Conservation (phyloP, 2,329 filamentous ascomycete species). For the Phyllosticta citrichinensis region DNA sequence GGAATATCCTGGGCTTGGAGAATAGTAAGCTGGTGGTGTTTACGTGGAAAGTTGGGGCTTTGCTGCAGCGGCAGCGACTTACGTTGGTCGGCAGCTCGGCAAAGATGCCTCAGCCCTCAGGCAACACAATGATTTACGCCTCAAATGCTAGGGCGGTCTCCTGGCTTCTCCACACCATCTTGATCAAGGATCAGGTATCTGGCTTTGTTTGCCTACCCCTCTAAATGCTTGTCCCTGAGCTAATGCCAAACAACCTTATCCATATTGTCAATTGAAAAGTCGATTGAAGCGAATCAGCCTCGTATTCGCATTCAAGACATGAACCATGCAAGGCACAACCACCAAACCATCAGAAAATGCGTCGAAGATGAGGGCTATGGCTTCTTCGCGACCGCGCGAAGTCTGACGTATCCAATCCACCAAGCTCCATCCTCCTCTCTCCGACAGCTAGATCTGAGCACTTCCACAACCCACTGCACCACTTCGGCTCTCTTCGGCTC, state of each 20-base stretch:
- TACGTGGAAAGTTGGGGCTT: neutral
- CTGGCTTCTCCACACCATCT: neutral
- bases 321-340: neutral
- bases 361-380: neutral
- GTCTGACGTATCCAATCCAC: slow-evolving; percentile 39
- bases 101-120: neutral
- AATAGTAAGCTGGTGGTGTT: neutral
- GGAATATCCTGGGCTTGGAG: neutral
- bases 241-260: neutral
- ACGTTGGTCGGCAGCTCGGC: neutral
- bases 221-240: neutral
- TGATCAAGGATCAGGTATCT: neutral
- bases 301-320: neutral
- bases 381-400: slow-evolving; percentile 24
- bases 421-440: slow-evolving; percentile 41
- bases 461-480: slow-evolving; percentile 44
- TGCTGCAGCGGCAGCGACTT: neutral
- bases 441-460: slow-evolving; percentile 46
- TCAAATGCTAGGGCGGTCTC: neutral
- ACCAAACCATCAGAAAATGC: neutral
- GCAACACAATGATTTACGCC: neutral
- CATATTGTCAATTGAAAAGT: neutral
- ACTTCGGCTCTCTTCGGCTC: slow-evolving; percentile 41
- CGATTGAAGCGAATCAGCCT: neutral
- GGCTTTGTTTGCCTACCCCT: neutral